Evolutionary conservation across 2,329 filamentous ascomycete species (phyloP).

Genomic region (Trichoderma semiorbis): DNA sequence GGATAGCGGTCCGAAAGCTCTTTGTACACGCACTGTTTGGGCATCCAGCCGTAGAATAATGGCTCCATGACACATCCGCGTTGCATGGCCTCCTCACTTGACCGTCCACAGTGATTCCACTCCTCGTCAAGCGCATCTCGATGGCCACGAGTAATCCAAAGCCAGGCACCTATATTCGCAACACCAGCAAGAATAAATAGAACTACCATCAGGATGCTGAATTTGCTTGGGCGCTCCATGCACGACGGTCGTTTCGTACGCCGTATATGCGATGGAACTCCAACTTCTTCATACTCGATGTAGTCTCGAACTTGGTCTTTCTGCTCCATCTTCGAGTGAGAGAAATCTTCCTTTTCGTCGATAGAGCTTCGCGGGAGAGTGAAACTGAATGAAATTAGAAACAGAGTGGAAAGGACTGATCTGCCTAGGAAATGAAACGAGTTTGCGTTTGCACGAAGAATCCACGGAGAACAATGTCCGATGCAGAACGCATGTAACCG

Average conservation of each 20-base stretch:
- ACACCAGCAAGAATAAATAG: not conserved
- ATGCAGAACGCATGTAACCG: not conserved
- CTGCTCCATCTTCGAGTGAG: not conserved
- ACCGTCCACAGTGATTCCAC: not conserved
- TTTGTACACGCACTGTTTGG: not conserved
- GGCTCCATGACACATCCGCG: not conserved
- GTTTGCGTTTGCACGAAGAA: not conserved
- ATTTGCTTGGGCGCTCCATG: not conserved
- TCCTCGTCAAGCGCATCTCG: not conserved
- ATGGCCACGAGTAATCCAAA: not conserved
- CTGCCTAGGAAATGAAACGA: not conserved
- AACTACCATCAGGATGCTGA: not conserved
- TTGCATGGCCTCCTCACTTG: not conserved
- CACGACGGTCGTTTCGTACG: not conserved
- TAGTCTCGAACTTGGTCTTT: not conserved
- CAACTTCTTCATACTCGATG: slow-evolving; percentile 1
- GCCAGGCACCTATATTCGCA: not conserved
- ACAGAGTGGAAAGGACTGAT: not conserved
- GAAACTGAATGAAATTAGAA: not conserved
- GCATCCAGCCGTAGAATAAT: slow-evolving; percentile 2
- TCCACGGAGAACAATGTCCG: not conserved
- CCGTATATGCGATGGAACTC: not conserved
- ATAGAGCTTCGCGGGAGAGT: not conserved
- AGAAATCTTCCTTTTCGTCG: not conserved
- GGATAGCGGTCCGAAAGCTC: not conserved